Conservation (phyloP, 1,284 basidiomycete genomes). For the Anthracocystis setariae region DNA sequence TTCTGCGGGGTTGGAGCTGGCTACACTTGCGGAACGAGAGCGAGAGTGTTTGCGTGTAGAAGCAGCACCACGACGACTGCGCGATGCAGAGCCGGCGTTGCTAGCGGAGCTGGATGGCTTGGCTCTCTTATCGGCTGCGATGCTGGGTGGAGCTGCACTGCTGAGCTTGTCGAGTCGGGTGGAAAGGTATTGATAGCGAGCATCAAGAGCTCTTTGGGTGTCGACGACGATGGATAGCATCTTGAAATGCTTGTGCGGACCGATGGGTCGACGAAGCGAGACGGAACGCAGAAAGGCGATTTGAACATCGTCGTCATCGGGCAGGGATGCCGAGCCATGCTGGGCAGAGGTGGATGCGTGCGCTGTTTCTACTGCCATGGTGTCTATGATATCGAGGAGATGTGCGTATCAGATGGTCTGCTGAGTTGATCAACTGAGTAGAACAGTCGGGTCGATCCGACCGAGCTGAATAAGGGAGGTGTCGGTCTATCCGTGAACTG, state of each 20-base stretch:
- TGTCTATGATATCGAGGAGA: background rate
- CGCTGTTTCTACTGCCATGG: slow-evolving; percentile 16
- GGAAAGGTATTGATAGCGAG: slow-evolving; percentile 20
- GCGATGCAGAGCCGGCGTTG: slow-evolving; percentile 12
- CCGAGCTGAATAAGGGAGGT: background rate
- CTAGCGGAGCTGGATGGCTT: slow-evolving; percentile 17
- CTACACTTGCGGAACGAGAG: slow-evolving; percentile 42
- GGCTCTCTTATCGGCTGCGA: slow-evolving; percentile 21
- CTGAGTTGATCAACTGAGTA: background rate
- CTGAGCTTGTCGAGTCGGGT: slow-evolving; percentile 38
- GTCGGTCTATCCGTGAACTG: slow-evolving; percentile 4
- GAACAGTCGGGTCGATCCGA: background rate
- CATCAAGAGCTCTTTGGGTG: slow-evolving; percentile 43
- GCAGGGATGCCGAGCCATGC: slow-evolving; percentile 12
- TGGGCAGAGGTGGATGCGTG: slow-evolving; percentile 14
- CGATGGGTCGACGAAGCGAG: slow-evolving; percentile 53
- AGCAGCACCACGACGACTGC: slow-evolving; percentile 17
- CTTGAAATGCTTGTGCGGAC: slow-evolving; percentile 61
- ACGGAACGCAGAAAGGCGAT: slow-evolving; percentile 57
- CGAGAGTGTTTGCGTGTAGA: slow-evolving; percentile 27
- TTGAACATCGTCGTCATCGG: slow-evolving; percentile 41
- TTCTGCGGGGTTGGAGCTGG: slow-evolving; percentile 31
- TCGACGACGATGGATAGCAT: slow-evolving; percentile 51
- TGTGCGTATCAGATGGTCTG: background rate
- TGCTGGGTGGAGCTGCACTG: slow-evolving; percentile 35